These are phyloP conservation scores for Pichia inconspicua DNA, from an alignment of 1,139 yeast species.

Conservation along the genomic window DNA sequence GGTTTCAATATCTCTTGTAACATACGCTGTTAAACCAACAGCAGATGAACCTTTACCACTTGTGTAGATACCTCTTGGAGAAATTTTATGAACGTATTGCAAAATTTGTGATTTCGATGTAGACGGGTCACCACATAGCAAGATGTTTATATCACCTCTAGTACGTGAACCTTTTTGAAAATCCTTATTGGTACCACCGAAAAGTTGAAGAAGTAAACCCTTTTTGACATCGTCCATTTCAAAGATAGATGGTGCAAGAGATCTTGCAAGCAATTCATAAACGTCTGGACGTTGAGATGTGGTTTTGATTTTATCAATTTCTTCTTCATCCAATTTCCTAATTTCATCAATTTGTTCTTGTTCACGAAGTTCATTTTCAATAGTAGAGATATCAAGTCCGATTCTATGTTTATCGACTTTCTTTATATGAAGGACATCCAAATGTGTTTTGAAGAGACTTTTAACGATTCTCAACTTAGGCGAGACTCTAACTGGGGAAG, in stretches of 20 bases:
- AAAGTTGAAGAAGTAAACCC: constrained; percentile 83
- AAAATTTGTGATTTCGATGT: constrained; percentile 92
- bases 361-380: constrained; percentile 47
- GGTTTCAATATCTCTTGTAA: constrained; percentile 90
- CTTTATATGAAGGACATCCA: constrained; percentile 89
- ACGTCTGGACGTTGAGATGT: constrained; percentile 65
- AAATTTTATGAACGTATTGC: constrained; percentile 92
- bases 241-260: constrained; percentile 90
- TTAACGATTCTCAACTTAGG: constrained; percentile 79
- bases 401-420: constrained; percentile 77
- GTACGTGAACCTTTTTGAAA: constrained; percentile 89
- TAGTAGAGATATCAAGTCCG: constrained; percentile 72
- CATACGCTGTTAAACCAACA: constrained; percentile 95
- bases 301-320: constrained; percentile 54
- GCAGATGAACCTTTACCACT: constrained; percentile 99
- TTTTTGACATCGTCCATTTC: constrained; percentile 96
- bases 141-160: constrained; percentile 88
- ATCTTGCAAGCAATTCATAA: constrained; percentile 82
- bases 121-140: constrained; percentile 96
- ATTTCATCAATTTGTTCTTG: constrained; percentile 65
- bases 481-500: constrained; percentile 84
- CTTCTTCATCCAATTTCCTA: constrained; percentile 60
- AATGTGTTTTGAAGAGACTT: constrained; percentile 79
- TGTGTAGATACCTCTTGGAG: constrained; percentile 96
- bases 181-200: constrained; percentile 91